A percentile compares a stretch with the other conserved stretches of the same genome.
These are phyloP conservation scores for Kregervanrija pseudodelftensis DNA, from an alignment of 805 yeast species.

Conservation along the genomic window DNA sequence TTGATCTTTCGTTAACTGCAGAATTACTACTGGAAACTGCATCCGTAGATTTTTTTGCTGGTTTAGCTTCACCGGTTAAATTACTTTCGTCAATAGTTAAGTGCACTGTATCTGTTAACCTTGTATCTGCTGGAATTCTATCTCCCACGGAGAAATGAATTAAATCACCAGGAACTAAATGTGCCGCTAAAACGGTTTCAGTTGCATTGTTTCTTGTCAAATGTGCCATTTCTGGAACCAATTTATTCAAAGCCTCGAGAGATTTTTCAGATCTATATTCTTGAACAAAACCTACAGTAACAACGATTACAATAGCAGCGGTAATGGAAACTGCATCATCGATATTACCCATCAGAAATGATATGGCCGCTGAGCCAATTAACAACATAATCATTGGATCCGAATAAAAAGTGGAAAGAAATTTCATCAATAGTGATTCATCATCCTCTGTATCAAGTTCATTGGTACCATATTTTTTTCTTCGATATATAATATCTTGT, in stretches of 20 bases:
- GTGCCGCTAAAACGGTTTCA: conserved; percentile 76
- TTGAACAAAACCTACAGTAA: conserved; percentile 94
- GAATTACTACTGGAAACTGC: conserved; percentile 28
- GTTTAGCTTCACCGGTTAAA: conserved; percentile 90
- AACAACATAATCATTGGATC: conserved; percentile 86
- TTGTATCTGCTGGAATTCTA: conserved; percentile 90
- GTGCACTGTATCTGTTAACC: conserved; percentile 73
- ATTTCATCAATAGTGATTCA: conserved; percentile 65
- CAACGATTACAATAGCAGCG: conserved; percentile 86
- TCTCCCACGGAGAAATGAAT: conserved; percentile 90
- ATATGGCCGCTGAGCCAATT: conserved; percentile 82
- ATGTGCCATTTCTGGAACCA: conserved; percentile 97
- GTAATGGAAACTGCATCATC: conserved; percentile 96
- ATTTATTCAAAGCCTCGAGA: conserved; percentile 80
- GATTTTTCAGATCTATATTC: conserved; percentile 95
- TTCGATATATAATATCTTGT: conserved; percentile 67
- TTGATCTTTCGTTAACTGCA: conserved; percentile 49
- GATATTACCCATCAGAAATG: conserved; percentile 89
- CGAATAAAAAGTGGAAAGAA: conserved; percentile 72
- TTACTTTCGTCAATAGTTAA: conserved; percentile 87
- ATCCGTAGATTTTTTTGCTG: conserved; percentile 61
- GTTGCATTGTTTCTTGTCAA: conserved; percentile 75
- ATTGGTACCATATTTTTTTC: conserved; percentile 72
- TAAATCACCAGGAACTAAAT: conserved; percentile 92
- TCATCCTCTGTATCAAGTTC: conserved; percentile 73